Conservation (phyloP, 768 basidiomycete genomes). For the Scleroderma citrinum region DNA sequence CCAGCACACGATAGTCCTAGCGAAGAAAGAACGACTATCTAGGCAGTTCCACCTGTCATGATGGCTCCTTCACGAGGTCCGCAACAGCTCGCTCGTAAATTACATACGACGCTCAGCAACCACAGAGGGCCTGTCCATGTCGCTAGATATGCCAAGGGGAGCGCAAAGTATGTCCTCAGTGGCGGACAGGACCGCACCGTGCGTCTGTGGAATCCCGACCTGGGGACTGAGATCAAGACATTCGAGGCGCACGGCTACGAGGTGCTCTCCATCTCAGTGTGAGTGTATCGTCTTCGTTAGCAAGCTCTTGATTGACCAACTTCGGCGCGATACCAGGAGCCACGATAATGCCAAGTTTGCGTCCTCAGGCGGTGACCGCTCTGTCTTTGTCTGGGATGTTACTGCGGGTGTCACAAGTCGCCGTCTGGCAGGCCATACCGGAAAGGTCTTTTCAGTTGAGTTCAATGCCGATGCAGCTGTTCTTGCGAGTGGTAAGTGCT, state of each 20-base stretch:
- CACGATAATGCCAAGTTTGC: slow-evolving; percentile 94
- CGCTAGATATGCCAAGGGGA: slow-evolving; percentile 85
- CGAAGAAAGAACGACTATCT: too few species aligned
- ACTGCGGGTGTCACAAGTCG: slow-evolving; percentile 78
- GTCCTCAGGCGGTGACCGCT: slow-evolving; percentile 89
- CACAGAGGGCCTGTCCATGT: slow-evolving; percentile 89
- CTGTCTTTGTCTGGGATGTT: slow-evolving; percentile 95
- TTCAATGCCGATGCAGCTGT: slow-evolving; percentile 87
- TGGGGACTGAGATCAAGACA: slow-evolving; percentile 84
- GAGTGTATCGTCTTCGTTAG: slow-evolving; percentile 25
- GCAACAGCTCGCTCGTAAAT: slow-evolving; percentile 47
- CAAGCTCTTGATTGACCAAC: neutral
- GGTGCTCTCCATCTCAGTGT: slow-evolving; percentile 88
- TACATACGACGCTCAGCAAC: slow-evolving; percentile 55
- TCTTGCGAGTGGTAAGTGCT: slow-evolving; percentile 70
- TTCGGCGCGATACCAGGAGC: slow-evolving; percentile 41
- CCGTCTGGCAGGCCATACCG: slow-evolving; percentile 82
- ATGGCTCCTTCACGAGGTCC: slow-evolving; percentile 54
- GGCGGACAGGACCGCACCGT: slow-evolving; percentile 90
- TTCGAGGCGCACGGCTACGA: slow-evolving; percentile 95
- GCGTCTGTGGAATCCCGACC: slow-evolving; percentile 83
- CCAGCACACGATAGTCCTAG: too few species aligned
- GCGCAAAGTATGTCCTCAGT: slow-evolving; percentile 84
- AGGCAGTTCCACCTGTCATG: too few species aligned
- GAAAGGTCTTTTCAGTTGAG: slow-evolving; percentile 85